Evolutionary conservation across 108 stramenopile genomes (phyloP).

Genomic region (Skeletonema tropicum): DNA sequence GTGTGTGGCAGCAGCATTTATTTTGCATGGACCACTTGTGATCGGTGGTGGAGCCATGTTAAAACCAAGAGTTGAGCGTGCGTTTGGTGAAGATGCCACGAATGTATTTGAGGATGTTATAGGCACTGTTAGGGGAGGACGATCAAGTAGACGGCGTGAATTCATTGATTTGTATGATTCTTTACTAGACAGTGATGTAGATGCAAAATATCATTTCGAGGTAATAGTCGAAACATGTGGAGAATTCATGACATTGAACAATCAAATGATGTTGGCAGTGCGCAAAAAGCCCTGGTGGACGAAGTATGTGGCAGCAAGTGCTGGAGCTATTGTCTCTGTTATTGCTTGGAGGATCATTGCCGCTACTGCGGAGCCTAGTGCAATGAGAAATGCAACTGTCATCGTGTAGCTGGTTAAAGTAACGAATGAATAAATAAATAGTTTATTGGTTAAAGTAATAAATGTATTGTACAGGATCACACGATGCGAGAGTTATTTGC

Average conservation of each 20-base stretch:
- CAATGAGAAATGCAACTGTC: no score
- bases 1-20: conserved; percentile 49
- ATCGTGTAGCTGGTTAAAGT: no score
- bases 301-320: conserved; percentile 22
- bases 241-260: conserved; percentile 36
- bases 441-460: no score
- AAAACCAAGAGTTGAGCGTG: conserved; percentile 40
- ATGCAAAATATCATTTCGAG: not conserved
- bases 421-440: no score
- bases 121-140: conserved; percentile 26
- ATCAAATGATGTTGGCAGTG: conserved; percentile 39
- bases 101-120: conserved; percentile 42
- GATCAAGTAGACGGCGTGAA: conserved; percentile 30
- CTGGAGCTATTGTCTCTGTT: not conserved
- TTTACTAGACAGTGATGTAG: conserved; percentile 15
- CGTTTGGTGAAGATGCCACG: conserved; percentile 49
- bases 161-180: conserved; percentile 48
- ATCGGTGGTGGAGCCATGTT: conserved; percentile 58
- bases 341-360: not conserved
- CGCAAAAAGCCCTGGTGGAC: conserved; percentile 26
- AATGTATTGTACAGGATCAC: no score
- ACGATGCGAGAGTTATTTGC: no score
- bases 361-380: no score
- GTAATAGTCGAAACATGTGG: conserved; percentile 12
- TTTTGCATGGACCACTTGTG: conserved; percentile 55